A percentile compares a stretch with the other conserved stretches of the same genome.
Evolutionary conservation across 1,139 yeast species (phyloP).

Genomic region (Yarrowia galli): DNA sequence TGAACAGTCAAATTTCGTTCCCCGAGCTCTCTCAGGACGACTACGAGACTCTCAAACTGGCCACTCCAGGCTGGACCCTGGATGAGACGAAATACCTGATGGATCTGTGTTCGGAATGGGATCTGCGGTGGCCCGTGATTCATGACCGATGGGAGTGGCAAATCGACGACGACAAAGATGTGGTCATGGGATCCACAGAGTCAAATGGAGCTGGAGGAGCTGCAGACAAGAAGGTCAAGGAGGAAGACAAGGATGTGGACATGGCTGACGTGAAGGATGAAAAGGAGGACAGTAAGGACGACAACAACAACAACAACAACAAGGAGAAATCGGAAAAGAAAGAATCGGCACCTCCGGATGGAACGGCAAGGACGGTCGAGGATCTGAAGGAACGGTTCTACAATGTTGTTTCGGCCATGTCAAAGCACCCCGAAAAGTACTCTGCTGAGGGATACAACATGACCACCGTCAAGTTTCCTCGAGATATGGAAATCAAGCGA

Average conservation of each 20-base stretch:
- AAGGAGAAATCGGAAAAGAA: slow-evolving; percentile 17
- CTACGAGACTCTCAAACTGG: slow-evolving; percentile 53
- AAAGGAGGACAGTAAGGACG: background rate
- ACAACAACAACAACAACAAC: background rate
- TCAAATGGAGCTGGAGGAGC: too few relatives aligned
- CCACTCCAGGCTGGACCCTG: slow-evolving; percentile 65
- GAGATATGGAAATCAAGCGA: slow-evolving; percentile 74
- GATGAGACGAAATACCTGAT: slow-evolving; percentile 81
- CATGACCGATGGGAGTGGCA: slow-evolving; percentile 69
- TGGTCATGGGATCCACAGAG: background rate
- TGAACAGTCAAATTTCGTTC: slow-evolving; percentile 70
- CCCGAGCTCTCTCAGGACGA: slow-evolving; percentile 75
- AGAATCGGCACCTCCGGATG: slow-evolving; percentile 6
- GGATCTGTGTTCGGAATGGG: slow-evolving; percentile 73
- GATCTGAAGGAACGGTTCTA: slow-evolving; percentile 87
- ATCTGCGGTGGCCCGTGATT: slow-evolving; percentile 86
- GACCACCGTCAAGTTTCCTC: slow-evolving; percentile 49
- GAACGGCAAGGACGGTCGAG: slow-evolving; percentile 60
- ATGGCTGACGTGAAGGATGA: slow-evolving; percentile 15
- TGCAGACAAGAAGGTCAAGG: background rate
- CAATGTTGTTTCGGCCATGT: slow-evolving; percentile 58
- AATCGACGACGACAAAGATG: background rate
- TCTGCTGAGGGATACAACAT: slow-evolving; percentile 19
- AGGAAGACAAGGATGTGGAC: slow-evolving; percentile 21
- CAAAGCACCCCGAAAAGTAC: slow-evolving; percentile 45